Percentiles rank a stretch among this genome's conserved stretches.
phyloP scores from a whole-genome alignment of 495 filamentous ascomycete genomes.

The Niebla homalea region DNA sequence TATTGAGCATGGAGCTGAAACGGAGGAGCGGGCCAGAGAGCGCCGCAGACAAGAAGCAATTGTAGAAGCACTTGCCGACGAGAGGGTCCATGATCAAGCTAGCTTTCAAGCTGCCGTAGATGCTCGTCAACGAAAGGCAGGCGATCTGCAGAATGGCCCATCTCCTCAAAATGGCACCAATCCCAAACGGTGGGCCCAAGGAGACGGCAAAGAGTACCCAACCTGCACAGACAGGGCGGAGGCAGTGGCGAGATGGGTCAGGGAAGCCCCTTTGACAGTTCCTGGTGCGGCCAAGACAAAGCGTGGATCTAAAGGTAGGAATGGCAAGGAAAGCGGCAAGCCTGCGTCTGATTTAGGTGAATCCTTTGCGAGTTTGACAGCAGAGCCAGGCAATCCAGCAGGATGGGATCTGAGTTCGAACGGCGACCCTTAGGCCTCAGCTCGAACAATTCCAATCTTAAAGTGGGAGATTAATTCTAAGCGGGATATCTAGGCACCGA shows the following conservation, averaged over 20 bases:
- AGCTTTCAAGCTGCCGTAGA: conserved; percentile 47
- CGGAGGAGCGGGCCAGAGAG: conserved; percentile 37
- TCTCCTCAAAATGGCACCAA: background rate
- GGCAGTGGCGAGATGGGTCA: conserved; percentile 55
- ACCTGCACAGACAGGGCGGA: conserved; percentile 55
- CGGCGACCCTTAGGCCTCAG: no score
- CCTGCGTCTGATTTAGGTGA: no score
- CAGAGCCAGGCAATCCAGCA: no score
- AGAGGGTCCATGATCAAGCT: conserved; percentile 50
- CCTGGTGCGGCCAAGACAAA: conserved; percentile 9
- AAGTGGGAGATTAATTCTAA: no score
- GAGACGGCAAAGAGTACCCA: conserved; percentile 53
- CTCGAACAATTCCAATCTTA: no score
- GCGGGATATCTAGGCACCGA: no score
- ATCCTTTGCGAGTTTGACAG: no score
- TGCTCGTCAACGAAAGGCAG: conserved; percentile 35
- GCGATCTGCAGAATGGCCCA: conserved; percentile 17
- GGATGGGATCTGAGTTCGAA: no score
- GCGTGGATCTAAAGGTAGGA: conserved; percentile 2
- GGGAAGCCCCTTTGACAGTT: conserved; percentile 36
- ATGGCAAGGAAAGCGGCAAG: background rate
- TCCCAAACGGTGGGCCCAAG: conserved; percentile 50
- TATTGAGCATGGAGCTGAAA: conserved; percentile 30
- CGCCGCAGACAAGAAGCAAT: conserved; percentile 49
- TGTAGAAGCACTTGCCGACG: conserved; percentile 49